Conservation (phyloP, 768 basidiomycete genomes). For the Auricularia heimuer region DNA sequence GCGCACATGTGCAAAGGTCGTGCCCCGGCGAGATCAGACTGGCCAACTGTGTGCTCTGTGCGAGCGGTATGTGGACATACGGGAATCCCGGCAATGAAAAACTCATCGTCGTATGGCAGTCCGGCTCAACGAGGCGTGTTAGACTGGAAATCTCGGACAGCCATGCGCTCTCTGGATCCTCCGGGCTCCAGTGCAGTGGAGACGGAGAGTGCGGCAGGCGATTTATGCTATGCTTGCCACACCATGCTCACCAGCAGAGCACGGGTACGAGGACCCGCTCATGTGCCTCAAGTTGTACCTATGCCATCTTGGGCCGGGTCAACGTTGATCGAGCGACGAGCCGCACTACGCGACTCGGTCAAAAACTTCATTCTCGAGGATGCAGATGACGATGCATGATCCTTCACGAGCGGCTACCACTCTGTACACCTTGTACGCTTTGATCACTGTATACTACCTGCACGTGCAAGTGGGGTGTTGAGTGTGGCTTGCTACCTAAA, state of each 20-base stretch:
- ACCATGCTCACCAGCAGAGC: conserved; percentile 46
- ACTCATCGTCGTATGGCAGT: conserved; percentile 25
- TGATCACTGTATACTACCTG: too few relatives aligned
- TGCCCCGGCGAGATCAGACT: conserved; percentile 45
- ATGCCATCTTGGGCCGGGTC: background rate
- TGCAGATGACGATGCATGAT: background rate
- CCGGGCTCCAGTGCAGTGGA: conserved; percentile 12
- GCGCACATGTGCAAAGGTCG: conserved; percentile 68
- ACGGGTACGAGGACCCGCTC: background rate
- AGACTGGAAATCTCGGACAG: conserved; percentile 66
- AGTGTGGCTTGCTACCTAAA: too few relatives aligned
- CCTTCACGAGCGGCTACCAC: too few relatives aligned
- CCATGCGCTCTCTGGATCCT: conserved; percentile 46
- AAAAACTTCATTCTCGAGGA: background rate
- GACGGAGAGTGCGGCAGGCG: conserved; percentile 18
- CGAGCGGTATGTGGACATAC: too few relatives aligned
- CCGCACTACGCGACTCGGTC: background rate
- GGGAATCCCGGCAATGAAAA: background rate
- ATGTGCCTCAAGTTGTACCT: background rate
- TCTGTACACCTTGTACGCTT: too few relatives aligned
- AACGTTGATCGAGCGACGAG: background rate
- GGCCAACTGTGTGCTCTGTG: conserved; percentile 49
- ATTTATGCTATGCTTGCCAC: conserved; percentile 56
- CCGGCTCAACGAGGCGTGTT: conserved; percentile 55
- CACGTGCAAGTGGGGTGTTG: too few relatives aligned